A percentile compares a stretch with the other conserved stretches of the same genome.
These are phyloP conservation scores for Onygenales sp. DNA, from an alignment of 2,329 filamentous ascomycete genomes.

Conservation along the genomic window DNA sequence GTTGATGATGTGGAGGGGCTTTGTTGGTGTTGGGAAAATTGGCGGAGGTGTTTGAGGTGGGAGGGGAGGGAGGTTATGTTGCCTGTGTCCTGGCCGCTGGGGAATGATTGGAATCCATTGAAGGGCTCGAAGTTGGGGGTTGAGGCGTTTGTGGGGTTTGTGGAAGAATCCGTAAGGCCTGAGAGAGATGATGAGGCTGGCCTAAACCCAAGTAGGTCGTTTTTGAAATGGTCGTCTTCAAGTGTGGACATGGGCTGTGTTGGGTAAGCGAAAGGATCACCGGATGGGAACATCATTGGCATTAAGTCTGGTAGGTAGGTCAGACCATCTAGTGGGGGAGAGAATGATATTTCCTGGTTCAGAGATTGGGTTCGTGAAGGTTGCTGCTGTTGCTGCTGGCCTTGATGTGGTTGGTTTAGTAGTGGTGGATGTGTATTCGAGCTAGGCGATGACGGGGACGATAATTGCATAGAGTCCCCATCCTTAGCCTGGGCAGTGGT, in stretches of 20 bases:
- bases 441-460: constrained; percentile 7
- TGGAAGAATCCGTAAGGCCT: not conserved
- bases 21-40: not conserved
- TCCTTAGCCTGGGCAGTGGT: constrained; percentile 4
- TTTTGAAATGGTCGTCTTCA: constrained; percentile 32
- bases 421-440: not conserved
- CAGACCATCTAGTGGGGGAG: constrained; percentile 24
- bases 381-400: not conserved
- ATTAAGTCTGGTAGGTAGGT: constrained; percentile 37
- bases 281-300: constrained; percentile 43
- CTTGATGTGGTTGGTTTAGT: not conserved
- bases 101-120: not conserved
- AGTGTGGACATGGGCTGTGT: constrained; percentile 40
- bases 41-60: not conserved
- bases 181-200: constrained; percentile 3
- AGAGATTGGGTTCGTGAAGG: constrained; percentile 3
- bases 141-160: not conserved
- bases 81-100: not conserved
- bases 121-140: not conserved
- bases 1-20: not conserved
- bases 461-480: constrained; percentile 5
- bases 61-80: not conserved
- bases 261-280: constrained; percentile 42
- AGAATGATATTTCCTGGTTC: constrained; percentile 15
- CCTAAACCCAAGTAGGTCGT: constrained; percentile 12